Base-by-base conservation (phyloP, 2,329 filamentous ascomycete species). In the Aspergillus pseudoglaucus region DNA sequence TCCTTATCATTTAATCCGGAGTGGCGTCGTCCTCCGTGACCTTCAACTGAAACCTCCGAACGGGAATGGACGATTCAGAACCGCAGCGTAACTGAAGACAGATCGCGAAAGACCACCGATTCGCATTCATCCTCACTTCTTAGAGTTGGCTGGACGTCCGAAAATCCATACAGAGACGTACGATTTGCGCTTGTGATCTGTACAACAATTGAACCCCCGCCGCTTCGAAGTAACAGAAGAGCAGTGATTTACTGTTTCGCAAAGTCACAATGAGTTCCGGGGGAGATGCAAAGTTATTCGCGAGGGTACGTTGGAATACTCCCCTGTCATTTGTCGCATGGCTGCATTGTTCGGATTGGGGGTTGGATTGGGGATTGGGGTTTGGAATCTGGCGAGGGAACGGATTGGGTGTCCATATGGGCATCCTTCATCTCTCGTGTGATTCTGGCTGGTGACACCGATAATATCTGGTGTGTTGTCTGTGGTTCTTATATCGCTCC, bases 271-370 rank as follows among this genome's bases (percentile, higher is more conserved):
- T 84, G 80, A 81, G 77, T 69, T 75, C 79, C 54, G 88, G 88
- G 75, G 90, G 93, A 73, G 93, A 97, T 83, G 95, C 93, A 75
- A 97, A 96, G 82, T 85, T 98, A 75, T 98, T 98, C 78, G 91
- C 93, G 71, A 84, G 93, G 78, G 93, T 98, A 85, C 63, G 83
- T 83, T 50, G 53, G 45, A 50, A 48, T 48, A 48, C 43, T 51
- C 53, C 52, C 51, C 54, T 49, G 54, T 49, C 53, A 51, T 47
- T 55, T 55, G 57, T 55, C 51, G 51, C 40, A 43, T 56, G 51
- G 53, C 25, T 53, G 45, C 44, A 47, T 49, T 46, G 23, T 45
- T 47, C 46, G 45, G 33, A 33, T 12, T 35, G 14, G 15, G 33
- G 33, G 33, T 22, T 22, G 22, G 22, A 20, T 22, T n/a, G 14